Evolutionary conservation across 345 rosid species (phyloP).

Genomic region (Eucalyptus microcorys): DNA sequence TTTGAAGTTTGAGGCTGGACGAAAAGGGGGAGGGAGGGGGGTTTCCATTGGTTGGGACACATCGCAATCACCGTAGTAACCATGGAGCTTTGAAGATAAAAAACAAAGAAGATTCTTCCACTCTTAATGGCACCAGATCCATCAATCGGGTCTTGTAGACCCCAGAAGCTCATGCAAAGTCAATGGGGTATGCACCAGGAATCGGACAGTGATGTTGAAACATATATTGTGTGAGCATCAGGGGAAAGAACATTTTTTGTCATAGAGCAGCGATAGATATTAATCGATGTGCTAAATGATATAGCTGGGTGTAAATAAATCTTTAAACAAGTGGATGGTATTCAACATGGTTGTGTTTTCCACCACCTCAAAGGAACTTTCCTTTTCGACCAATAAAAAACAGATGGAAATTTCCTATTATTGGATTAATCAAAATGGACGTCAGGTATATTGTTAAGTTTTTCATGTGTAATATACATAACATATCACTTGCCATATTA

Average conservation of each 20-base stretch:
- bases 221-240: neutral
- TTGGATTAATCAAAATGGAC: neutral
- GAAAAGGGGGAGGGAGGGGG: neutral
- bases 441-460: neutral
- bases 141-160: neutral
- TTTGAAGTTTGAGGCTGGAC: neutral
- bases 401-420: neutral
- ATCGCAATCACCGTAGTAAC: neutral
- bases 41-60: neutral
- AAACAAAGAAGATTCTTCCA: neutral
- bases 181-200: neutral
- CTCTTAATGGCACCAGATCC: neutral
- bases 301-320: neutral
- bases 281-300: neutral
- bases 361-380: neutral
- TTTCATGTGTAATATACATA: neutral
- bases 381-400: neutral
- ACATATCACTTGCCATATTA: neutral
- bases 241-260: neutral
- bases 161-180: neutral
- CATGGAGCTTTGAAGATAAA: neutral
- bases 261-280: neutral
- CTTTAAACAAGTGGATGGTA: neutral
- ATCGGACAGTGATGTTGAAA: neutral
- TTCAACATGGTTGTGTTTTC: neutral